Evolutionary conservation across 371 early-diverging fungal genomes (phyloP).

Genomic region (Ordospora colligata): DNA sequence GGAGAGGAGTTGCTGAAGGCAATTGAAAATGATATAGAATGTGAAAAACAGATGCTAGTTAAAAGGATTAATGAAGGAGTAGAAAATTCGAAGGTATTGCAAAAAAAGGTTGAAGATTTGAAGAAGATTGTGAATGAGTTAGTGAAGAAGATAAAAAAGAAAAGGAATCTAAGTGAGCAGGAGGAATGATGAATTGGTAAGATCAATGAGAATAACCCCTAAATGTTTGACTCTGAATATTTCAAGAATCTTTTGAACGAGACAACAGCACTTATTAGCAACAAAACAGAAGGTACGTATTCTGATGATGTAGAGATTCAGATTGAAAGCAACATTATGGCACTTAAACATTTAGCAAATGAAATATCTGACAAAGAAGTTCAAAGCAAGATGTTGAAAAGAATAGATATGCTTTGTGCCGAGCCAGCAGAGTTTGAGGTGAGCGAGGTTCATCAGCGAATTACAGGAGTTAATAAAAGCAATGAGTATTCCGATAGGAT

Average conservation of each 20-base stretch:
- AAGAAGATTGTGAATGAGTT: constrained; percentile 5
- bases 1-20: background rate
- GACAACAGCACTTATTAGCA: constrained; percentile 6
- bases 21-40: background rate
- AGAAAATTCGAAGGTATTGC: background rate
- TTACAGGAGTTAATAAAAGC: background rate
- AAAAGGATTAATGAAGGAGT: background rate
- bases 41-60: background rate
- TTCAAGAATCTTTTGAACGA: constrained; percentile 26
- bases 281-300: background rate
- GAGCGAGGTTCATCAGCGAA: background rate
- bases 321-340: constrained; percentile 25
- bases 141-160: background rate
- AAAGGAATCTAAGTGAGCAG: background rate
- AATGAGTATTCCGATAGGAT: background rate
- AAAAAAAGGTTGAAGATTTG: background rate
- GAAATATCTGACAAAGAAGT: constrained; percentile 19
- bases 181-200: background rate
- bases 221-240: constrained; percentile 34
- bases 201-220: background rate
- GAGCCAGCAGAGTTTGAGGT: constrained; percentile 7
- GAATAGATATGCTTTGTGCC: constrained; percentile 15
- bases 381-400: background rate
- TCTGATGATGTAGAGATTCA: constrained; percentile 9
- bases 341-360: constrained; percentile 11